phyloP scores from a whole-genome alignment of 2,329 filamentous ascomycete genomes.

The Botryotinia globosa region DNA sequence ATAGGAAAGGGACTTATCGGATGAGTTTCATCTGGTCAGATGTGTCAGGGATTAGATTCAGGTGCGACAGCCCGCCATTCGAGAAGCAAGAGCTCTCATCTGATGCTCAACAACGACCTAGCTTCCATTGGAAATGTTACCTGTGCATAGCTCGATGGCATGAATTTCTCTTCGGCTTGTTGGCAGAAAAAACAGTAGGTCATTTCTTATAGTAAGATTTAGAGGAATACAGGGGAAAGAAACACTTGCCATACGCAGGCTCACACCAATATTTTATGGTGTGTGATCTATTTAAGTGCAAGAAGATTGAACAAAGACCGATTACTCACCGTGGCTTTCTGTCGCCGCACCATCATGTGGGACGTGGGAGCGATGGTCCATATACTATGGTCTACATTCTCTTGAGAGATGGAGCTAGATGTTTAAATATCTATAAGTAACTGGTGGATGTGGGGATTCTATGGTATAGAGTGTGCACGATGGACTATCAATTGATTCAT shows the following conservation, averaged over 20 bases:
- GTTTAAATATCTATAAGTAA: neutral
- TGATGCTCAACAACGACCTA: neutral
- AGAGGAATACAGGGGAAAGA: neutral
- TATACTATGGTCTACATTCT: conserved; percentile 14
- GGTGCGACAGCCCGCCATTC: no score
- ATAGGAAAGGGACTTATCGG: neutral
- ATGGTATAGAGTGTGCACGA: neutral
- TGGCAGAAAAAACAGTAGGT: neutral
- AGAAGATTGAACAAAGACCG: conserved; percentile 11
- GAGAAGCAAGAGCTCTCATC: neutral
- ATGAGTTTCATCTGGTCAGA: neutral
- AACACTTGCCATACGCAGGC: conserved; percentile 17
- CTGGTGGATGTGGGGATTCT: no score
- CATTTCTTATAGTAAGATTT: neutral
- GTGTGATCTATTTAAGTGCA: conserved; percentile 19
- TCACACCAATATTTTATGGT: conserved; percentile 17
- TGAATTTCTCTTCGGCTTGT: no score
- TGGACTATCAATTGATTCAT: neutral
- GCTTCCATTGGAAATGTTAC: neutral
- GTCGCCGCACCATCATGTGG: conserved; percentile 13
- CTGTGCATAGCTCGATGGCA: no score
- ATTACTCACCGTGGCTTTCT: conserved; percentile 19
- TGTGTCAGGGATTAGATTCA: neutral
- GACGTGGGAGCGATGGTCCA: conserved; percentile 18
- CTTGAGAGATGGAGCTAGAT: neutral